phyloP scores from a whole-genome alignment of 345 rosid genomes.

The Aquilaria yunnanensis region DNA sequence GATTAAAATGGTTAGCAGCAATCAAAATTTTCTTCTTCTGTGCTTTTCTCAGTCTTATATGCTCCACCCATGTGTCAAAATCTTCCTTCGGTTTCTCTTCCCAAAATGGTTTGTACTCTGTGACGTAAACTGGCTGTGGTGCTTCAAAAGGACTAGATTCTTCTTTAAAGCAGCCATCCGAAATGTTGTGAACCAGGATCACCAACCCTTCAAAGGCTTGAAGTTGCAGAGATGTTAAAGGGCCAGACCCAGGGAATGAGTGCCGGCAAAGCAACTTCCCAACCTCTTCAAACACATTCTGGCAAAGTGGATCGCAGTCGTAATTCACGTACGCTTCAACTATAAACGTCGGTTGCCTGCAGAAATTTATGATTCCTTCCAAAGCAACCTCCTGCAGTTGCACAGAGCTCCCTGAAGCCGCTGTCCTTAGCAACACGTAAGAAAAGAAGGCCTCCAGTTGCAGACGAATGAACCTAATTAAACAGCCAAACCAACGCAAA shows the following conservation, averaged over 20 bases:
- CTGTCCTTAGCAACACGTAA: constrained; percentile 51
- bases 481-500: neutral
- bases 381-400: constrained; percentile 85
- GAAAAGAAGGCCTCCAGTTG: constrained; percentile 90
- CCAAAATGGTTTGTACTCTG: constrained; percentile 72
- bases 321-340: constrained; percentile 79
- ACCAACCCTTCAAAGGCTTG: constrained; percentile 95
- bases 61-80: constrained; percentile 56
- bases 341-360: constrained; percentile 74
- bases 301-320: constrained; percentile 69
- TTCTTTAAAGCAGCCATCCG: constrained; percentile 62
- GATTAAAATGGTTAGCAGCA: constrained; percentile 70
- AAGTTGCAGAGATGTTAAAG: constrained; percentile 52
- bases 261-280: constrained; percentile 83
- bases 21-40: constrained; percentile 69
- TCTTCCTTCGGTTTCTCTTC: constrained; percentile 55
- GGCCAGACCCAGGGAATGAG: constrained; percentile 62
- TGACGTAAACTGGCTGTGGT: constrained; percentile 46
- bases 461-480: constrained; percentile 62
- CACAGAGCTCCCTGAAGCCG: constrained; percentile 28
- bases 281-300: constrained; percentile 57
- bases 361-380: constrained; percentile 78
- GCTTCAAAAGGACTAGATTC: constrained; percentile 33
- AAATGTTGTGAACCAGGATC: constrained; percentile 70
- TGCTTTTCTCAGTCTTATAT: constrained; percentile 54